Evolutionary conservation across 2,329 filamentous ascomycete genomes (phyloP).

Genomic region (Cladosporium cucumerinum): DNA sequence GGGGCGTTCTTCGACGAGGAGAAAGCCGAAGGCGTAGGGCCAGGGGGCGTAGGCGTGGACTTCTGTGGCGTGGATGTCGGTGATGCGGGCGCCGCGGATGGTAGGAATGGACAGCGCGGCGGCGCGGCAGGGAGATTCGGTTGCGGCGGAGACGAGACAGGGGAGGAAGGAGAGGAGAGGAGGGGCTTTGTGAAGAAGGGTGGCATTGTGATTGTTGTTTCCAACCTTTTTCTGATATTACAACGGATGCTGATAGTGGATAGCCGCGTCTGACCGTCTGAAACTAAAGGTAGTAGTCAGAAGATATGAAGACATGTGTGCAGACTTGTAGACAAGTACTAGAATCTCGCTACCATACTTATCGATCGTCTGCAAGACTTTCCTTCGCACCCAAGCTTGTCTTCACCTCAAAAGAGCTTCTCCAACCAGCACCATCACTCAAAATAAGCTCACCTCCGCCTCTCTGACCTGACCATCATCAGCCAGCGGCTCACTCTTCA

Average conservation of each 20-base stretch:
- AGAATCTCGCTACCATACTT: no score
- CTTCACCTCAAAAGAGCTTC: neutral
- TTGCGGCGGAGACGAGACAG: neutral
- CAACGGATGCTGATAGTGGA: neutral
- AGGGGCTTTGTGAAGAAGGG: neutral
- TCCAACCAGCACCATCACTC: no score
- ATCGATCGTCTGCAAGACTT: neutral
- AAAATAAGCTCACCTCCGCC: conserved; percentile 5
- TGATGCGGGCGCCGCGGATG: neutral
- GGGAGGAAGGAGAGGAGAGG: neutral
- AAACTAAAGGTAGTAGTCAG: no score
- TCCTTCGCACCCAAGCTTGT: neutral
- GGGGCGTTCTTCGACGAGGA: neutral
- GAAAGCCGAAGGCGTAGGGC: neutral
- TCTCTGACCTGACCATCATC: neutral
- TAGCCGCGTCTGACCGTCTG: no score
- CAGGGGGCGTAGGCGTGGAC: neutral
- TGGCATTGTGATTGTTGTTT: neutral
- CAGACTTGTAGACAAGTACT: no score
- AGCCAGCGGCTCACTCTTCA: neutral
- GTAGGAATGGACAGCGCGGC: neutral
- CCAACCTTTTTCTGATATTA: neutral
- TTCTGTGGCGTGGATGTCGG: neutral
- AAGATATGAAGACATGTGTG: no score
- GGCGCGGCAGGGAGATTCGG: neutral